A percentile compares a stretch with the other conserved stretches of the same genome.
Conservation (phyloP, 176 grass and related monocot species). For the Rhynchospora breviuscula region DNA sequence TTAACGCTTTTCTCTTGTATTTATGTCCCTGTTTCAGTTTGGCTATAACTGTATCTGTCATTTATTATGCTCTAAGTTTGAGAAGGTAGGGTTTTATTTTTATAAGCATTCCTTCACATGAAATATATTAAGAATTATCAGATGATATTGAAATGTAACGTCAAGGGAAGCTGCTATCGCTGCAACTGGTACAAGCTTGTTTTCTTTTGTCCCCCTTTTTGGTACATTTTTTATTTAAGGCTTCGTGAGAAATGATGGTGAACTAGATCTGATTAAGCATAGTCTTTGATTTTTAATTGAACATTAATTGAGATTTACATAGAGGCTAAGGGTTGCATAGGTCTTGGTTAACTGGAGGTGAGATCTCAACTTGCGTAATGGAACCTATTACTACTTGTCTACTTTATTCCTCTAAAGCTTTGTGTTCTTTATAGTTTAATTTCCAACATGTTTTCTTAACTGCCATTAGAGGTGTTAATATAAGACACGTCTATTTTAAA, state of each 20-base stretch:
- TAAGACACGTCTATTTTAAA: slow-evolving; percentile 19
- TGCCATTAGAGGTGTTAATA: background rate
- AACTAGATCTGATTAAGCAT: background rate
- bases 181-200: background rate
- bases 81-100: background rate
- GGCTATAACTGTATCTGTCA: background rate
- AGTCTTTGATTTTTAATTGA: background rate
- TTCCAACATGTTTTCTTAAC: background rate
- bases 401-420: background rate
- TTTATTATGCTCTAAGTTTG: background rate
- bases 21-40: background rate
- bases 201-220: background rate
- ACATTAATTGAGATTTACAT: background rate
- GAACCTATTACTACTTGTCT: background rate
- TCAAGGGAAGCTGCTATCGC: background rate
- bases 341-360: background rate
- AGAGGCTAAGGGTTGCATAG: background rate
- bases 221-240: background rate
- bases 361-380: background rate
- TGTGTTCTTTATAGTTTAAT: background rate
- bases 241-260: background rate
- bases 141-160: background rate
- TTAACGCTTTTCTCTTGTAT: background rate
- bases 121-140: background rate
- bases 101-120: background rate